Evolutionary conservation across 2,329 filamentous ascomycete species (phyloP).

Genomic region (Talaromyces sp.): DNA sequence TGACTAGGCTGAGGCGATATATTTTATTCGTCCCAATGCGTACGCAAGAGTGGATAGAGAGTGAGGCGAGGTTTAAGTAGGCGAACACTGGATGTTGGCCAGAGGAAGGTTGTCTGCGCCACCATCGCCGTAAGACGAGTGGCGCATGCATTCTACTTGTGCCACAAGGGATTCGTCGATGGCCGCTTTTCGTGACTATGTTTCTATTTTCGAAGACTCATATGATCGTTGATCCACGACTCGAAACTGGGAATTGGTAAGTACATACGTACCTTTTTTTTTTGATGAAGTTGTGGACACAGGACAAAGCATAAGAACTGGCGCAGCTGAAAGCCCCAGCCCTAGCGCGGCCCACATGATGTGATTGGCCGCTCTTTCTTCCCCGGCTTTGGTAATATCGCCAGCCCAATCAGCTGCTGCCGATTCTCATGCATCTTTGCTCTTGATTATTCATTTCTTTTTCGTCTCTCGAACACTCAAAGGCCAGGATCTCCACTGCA

Average conservation of each 20-base stretch:
- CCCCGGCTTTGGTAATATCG: neutral
- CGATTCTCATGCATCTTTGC: neutral
- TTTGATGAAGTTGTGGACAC: neutral
- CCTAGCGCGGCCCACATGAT: neutral
- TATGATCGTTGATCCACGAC: neutral
- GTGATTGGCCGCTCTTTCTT: neutral
- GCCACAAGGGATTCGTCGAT: neutral
- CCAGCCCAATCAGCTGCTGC: neutral
- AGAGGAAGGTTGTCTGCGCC: neutral
- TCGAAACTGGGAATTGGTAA: neutral
- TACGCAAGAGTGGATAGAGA: constrained; percentile 10
- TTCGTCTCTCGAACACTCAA: neutral
- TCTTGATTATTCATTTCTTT: neutral
- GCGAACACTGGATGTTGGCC: neutral
- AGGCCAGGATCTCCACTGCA: neutral
- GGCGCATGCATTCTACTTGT: neutral
- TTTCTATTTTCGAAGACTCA: neutral
- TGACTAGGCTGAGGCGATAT: neutral
- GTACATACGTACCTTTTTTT: neutral
- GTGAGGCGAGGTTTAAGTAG: constrained; percentile 2
- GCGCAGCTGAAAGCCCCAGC: constrained; percentile 14
- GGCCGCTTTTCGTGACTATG: neutral
- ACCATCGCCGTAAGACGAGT: neutral
- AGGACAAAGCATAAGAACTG: neutral
- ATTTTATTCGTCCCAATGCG: neutral